phyloP scores from a whole-genome alignment of 2,329 filamentous ascomycete genomes.

The Verticillium nubilum region DNA sequence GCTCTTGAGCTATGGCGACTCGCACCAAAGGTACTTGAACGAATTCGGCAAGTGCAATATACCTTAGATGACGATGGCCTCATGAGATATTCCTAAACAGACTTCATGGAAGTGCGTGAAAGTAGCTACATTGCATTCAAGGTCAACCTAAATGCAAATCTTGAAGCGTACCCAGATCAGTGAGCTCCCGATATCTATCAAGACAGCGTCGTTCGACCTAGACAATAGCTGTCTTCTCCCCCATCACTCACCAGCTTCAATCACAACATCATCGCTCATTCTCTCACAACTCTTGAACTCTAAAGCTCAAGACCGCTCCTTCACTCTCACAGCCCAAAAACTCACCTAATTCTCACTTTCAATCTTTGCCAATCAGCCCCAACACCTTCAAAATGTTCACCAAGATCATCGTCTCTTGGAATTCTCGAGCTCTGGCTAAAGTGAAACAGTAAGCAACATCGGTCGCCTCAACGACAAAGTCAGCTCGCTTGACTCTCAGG shows the following conservation, averaged over 20 bases:
- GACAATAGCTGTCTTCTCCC: not conserved
- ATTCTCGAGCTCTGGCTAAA: not conserved
- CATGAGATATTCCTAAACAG: too few relatives aligned
- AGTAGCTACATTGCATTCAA: too few relatives aligned
- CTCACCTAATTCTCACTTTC: not conserved
- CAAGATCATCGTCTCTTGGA: constrained; percentile 7
- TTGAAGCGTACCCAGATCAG: not conserved
- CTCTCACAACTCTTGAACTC: not conserved
- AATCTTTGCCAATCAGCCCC: not conserved
- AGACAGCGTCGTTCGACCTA: not conserved
- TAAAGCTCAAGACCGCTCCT: too few relatives aligned
- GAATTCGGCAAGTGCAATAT: too few relatives aligned
- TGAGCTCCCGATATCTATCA: not conserved
- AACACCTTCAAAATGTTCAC: constrained; percentile 5
- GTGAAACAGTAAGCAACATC: not conserved
- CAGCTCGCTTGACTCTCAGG: constrained; percentile 6
- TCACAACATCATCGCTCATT: not conserved
- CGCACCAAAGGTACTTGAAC: too few relatives aligned
- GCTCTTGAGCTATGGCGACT: too few relatives aligned
- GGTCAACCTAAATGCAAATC: too few relatives aligned
- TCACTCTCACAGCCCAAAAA: not conserved
- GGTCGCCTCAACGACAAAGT: constrained; percentile 7
- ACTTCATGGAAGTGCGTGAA: too few relatives aligned
- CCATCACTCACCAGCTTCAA: constrained; percentile 2
- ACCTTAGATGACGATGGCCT: too few relatives aligned